These are phyloP conservation scores for Nannizzia gypsea DNA, from an alignment of 2,329 filamentous ascomycete genomes.

Conservation along the genomic window DNA sequence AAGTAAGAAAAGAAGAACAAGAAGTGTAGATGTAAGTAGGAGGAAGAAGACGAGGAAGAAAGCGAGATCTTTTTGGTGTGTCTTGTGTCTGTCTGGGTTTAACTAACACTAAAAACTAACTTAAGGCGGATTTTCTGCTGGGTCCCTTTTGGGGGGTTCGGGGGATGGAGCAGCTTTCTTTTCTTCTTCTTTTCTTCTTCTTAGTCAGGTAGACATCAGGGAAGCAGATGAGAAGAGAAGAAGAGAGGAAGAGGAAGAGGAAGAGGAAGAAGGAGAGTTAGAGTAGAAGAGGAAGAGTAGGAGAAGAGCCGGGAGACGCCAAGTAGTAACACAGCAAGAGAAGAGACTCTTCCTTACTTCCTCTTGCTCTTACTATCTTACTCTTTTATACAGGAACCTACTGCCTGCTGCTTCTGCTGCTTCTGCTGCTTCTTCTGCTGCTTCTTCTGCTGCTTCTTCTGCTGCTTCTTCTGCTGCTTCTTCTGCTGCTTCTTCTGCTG, in stretches of 20 bases:
- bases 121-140: no score
- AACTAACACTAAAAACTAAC: no score
- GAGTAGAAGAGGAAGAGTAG: slow-evolving; percentile 6
- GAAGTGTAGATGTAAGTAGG: neutral
- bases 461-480: no score
- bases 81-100: no score
- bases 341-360: neutral
- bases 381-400: no score
- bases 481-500: no score
- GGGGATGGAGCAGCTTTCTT: no score
- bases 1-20: neutral
- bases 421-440: no score
- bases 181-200: no score
- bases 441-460: neutral
- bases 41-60: slow-evolving; percentile 2
- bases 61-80: no score
- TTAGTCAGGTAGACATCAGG: neutral
- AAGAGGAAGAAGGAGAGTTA: slow-evolving; percentile 12
- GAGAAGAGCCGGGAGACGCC: slow-evolving; percentile 5
- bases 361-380: neutral
- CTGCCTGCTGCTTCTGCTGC: neutral
- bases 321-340: slow-evolving; percentile 10
- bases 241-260: slow-evolving; percentile 12
- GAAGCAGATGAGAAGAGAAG: slow-evolving; percentile 9
- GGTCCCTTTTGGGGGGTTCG: no score